These are phyloP conservation scores for Sapria himalayana DNA, from an alignment of 345 rosid genomes.

Conservation along the genomic window DNA sequence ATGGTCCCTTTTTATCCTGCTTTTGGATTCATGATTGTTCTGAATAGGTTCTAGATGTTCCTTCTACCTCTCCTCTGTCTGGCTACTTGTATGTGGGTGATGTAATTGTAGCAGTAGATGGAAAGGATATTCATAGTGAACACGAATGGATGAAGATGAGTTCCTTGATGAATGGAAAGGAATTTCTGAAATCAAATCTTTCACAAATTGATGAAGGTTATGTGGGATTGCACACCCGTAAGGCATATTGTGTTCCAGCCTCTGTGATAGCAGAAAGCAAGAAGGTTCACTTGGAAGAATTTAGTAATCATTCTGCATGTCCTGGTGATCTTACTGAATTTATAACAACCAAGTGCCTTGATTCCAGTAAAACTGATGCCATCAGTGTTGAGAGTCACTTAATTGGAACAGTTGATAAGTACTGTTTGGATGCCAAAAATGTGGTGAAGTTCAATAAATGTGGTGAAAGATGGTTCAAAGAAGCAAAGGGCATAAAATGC, in stretches of 20 bases:
- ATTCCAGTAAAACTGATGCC: slow-evolving; percentile 6
- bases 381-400: slow-evolving; percentile 7
- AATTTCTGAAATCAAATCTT: slow-evolving; percentile 16
- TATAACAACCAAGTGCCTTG: slow-evolving; percentile 20
- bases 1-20: slow-evolving; percentile 1
- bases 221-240: slow-evolving; percentile 14
- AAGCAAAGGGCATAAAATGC: slow-evolving; percentile 17
- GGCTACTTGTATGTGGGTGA: slow-evolving; percentile 65
- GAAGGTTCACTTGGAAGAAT: slow-evolving; percentile 15
- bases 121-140: slow-evolving; percentile 22
- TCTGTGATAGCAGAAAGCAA: slow-evolving; percentile 26
- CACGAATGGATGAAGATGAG: slow-evolving; percentile 47
- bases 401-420: slow-evolving; percentile 7
- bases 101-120: slow-evolving; percentile 54
- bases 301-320: slow-evolving; percentile 26
- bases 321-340: slow-evolving; percentile 35
- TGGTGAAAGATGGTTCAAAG: slow-evolving; percentile 27
- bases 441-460: slow-evolving; percentile 52
- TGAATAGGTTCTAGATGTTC: slow-evolving; percentile 50
- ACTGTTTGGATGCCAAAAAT: slow-evolving; percentile 52
- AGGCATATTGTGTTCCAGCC: slow-evolving; percentile 58
- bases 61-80: slow-evolving; percentile 37
- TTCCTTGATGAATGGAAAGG: slow-evolving; percentile 19
- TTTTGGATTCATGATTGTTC: slow-evolving; percentile 1
- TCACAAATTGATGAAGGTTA: slow-evolving; percentile 14